These are phyloP conservation scores for Larix kaempferi DNA, from an alignment of 75 land plant species.

Conservation along the genomic window DNA sequence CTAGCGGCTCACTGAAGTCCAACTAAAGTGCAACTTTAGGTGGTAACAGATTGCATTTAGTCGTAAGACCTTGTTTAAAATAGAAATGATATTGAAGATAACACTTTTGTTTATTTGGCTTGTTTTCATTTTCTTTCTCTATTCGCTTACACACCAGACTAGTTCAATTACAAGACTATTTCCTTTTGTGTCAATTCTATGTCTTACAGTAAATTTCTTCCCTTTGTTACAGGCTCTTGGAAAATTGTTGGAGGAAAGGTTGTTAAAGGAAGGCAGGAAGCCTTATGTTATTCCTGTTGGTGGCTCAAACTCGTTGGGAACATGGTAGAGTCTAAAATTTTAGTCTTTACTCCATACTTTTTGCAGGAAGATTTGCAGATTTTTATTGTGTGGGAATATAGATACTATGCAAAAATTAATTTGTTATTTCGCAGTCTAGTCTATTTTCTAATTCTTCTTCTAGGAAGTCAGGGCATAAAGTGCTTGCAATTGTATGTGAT, in stretches of 20 bases:
- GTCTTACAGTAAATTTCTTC: slow-evolving; percentile 3
- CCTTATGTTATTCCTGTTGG: slow-evolving; percentile 98
- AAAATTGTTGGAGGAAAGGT: slow-evolving; percentile 52
- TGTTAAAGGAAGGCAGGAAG: slow-evolving; percentile 70
- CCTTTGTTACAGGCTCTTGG: slow-evolving; percentile 56
- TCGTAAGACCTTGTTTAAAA: no score
- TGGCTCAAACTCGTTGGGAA: slow-evolving; percentile 95
- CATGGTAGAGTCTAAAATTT: slow-evolving; percentile 58
- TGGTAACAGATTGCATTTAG: no score
- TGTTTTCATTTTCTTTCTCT: background rate
- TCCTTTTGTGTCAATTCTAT: background rate
- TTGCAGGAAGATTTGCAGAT: background rate
- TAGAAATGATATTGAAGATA: background rate
- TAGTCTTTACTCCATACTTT: background rate
- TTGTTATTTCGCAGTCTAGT: background rate
- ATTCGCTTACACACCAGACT: background rate
- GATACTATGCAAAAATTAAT: background rate
- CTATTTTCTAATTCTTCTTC: background rate
- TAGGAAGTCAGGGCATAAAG: background rate
- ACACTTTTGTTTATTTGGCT: background rate
- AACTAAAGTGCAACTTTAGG: no score
- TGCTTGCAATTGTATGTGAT: background rate
- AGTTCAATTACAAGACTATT: no score
- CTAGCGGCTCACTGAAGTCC: no score
- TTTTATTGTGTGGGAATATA: background rate